phyloP scores from a whole-genome alignment of 1,139 yeast genomes.

The Torulaspora pretoriensis region DNA sequence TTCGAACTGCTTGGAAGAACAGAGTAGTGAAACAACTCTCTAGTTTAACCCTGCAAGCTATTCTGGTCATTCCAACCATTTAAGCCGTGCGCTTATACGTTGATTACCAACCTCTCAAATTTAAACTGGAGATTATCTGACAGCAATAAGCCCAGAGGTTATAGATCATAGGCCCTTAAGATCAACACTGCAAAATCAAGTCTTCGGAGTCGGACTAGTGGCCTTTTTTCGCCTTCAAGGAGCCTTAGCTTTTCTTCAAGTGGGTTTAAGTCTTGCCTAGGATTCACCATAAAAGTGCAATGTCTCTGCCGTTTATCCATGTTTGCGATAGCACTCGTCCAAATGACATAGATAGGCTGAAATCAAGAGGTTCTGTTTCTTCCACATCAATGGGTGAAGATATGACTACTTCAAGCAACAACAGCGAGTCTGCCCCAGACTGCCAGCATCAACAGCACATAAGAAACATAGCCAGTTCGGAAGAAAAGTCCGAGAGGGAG shows the following conservation, averaged over 20 bases:
- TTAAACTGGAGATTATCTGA: too few species aligned
- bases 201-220: too few species aligned
- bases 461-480: slow-evolving; percentile 1
- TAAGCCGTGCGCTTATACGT: too few species aligned
- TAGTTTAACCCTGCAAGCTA: too few species aligned
- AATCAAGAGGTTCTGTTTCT: slow-evolving; percentile 16
- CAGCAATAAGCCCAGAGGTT: background rate
- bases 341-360: slow-evolving; percentile 12
- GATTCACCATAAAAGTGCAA: background rate
- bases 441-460: slow-evolving; percentile 5
- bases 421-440: slow-evolving; percentile 11
- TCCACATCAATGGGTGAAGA: slow-evolving; percentile 14
- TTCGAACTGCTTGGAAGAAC: background rate
- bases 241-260: too few species aligned
- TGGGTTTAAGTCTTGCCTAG: background rate
- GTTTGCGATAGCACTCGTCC: slow-evolving; percentile 5
- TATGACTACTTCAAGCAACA: slow-evolving; percentile 13
- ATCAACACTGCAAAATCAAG: background rate
- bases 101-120: too few species aligned
- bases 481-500: background rate
- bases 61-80: background rate
- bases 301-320: slow-evolving; percentile 6
- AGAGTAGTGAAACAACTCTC: too few species aligned
- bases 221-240: too few species aligned
- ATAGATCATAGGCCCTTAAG: background rate